A percentile compares a stretch with the other conserved stretches of the same genome.
Evolutionary conservation across 83 land plant genomes (phyloP).

Genomic region (Picea abies): DNA sequence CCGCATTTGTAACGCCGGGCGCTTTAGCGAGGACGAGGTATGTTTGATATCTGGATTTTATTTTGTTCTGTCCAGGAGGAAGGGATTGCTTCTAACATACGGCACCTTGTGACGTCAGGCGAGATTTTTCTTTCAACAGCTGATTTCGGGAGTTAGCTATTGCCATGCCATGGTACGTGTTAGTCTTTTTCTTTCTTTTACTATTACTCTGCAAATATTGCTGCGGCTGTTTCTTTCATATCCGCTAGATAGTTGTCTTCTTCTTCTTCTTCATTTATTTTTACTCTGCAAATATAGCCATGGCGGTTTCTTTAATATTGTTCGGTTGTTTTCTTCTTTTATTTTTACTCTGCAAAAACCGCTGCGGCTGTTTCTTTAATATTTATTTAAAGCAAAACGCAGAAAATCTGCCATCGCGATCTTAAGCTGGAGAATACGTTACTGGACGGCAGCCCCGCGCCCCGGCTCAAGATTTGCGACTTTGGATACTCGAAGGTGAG

Average conservation of each 20-base stretch:
- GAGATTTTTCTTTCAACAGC: constrained; percentile 75
- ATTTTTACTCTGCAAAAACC: background rate
- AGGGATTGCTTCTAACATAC: background rate
- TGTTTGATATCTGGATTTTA: background rate
- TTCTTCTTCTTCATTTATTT: too few relatives aligned
- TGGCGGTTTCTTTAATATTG: too few relatives aligned
- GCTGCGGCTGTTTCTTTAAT: too few relatives aligned
- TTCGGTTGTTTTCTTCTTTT: too few relatives aligned
- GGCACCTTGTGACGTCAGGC: constrained; percentile 30
- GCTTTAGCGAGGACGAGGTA: constrained; percentile 81
- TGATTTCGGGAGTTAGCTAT: constrained; percentile 65
- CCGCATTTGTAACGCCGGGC: constrained; percentile 65
- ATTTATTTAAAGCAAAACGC: too few relatives aligned
- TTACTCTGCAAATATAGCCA: too few relatives aligned
- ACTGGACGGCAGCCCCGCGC: constrained; percentile 76
- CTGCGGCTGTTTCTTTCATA: background rate
- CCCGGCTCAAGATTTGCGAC: constrained; percentile 79
- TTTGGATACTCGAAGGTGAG: constrained; percentile 81
- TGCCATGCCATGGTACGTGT: constrained; percentile 54
- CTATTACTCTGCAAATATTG: background rate
- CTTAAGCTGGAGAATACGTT: constrained; percentile 66
- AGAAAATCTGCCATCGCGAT: constrained; percentile 74
- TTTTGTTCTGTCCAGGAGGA: too few relatives aligned
- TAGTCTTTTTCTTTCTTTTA: background rate
- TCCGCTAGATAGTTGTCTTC: too few relatives aligned